phyloP scores from a whole-genome alignment of 768 basidiomycete species.

The Porpolomopsis calyptriformis region DNA sequence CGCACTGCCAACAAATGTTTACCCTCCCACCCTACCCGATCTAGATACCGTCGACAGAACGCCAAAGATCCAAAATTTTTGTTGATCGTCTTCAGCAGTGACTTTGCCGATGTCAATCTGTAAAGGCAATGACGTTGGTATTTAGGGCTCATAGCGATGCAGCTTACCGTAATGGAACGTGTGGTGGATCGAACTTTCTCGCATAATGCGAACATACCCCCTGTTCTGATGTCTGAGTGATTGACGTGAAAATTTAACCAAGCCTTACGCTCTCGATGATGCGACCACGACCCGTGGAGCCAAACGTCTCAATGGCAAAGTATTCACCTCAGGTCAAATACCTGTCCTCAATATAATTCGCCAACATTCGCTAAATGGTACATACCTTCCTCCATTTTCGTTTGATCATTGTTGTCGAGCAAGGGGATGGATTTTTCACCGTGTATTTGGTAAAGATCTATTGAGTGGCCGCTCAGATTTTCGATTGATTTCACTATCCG shows the following conservation, averaged over 20 bases:
- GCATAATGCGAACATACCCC: slow-evolving; percentile 96
- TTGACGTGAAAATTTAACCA: not conserved
- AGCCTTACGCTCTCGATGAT: slow-evolving; percentile 67
- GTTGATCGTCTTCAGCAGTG: slow-evolving; percentile 78
- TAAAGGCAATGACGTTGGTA: not conserved
- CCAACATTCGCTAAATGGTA: not conserved
- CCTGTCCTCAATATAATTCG: not conserved
- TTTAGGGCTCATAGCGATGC: slow-evolving; percentile 12
- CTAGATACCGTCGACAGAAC: slow-evolving; percentile 91
- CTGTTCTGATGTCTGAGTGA: too few relatives aligned
- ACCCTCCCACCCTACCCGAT: slow-evolving; percentile 74
- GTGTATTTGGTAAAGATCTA: slow-evolving; percentile 84
- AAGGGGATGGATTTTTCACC: slow-evolving; percentile 88
- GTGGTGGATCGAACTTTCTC: slow-evolving; percentile 54
- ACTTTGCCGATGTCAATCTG: slow-evolving; percentile 77
- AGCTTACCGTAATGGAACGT: slow-evolving; percentile 67
- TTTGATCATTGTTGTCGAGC: slow-evolving; percentile 80
- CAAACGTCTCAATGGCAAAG: slow-evolving; percentile 98
- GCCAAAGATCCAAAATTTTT: slow-evolving; percentile 91
- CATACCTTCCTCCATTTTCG: slow-evolving; percentile 89
- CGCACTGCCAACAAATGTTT: slow-evolving; percentile 84
- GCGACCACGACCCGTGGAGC: slow-evolving; percentile 83
- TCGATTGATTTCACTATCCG: slow-evolving; percentile 78
- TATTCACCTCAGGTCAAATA: slow-evolving; percentile 49
- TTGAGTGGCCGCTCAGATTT: slow-evolving; percentile 92